Conservation (phyloP, 2,329 filamentous ascomycete genomes). For the Clonostachys chloroleuca region DNA sequence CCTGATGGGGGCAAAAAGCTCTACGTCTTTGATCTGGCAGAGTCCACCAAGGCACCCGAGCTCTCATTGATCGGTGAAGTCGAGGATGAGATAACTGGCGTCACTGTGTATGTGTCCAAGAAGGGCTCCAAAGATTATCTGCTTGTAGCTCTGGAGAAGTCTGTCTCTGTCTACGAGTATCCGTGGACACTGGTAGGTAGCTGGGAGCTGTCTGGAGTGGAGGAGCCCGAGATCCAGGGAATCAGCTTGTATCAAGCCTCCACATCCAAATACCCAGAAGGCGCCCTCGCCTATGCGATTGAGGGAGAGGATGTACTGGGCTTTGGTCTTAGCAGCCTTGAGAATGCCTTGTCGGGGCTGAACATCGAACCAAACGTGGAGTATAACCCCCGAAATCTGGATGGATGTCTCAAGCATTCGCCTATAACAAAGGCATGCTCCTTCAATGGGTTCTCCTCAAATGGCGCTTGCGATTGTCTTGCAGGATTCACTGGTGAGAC, state of each 20-base stretch:
- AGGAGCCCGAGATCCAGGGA: constrained; percentile 36
- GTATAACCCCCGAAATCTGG: constrained; percentile 25
- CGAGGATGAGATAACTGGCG: constrained; percentile 29
- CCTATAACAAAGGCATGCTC: constrained; percentile 25
- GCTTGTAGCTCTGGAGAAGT: constrained; percentile 29
- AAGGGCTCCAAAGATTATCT: constrained; percentile 25
- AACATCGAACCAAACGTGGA: constrained; percentile 25
- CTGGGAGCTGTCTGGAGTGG: constrained; percentile 24
- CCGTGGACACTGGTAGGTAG: constrained; percentile 27
- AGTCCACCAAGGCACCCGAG: constrained; percentile 27
- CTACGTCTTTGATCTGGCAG: constrained; percentile 30
- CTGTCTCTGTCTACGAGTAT: constrained; percentile 30
- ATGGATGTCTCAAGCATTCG: constrained; percentile 12
- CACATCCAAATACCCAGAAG: constrained; percentile 25
- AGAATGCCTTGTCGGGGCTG: constrained; percentile 21
- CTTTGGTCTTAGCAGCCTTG: constrained; percentile 32
- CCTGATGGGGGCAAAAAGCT: constrained; percentile 27
- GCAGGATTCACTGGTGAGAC: constrained; percentile 29
- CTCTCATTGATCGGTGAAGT: constrained; percentile 27
- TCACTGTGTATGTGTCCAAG: constrained; percentile 31
- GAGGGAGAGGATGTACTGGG: constrained; percentile 30
- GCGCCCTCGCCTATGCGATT: constrained; percentile 31
- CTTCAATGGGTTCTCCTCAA: constrained; percentile 25
- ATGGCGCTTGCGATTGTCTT: constrained; percentile 32
- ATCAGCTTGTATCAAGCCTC: constrained; percentile 31